Base-by-base conservation (phyloP, 108 stramenopile species). In the Aurantiochytrium sp. region DNA sequence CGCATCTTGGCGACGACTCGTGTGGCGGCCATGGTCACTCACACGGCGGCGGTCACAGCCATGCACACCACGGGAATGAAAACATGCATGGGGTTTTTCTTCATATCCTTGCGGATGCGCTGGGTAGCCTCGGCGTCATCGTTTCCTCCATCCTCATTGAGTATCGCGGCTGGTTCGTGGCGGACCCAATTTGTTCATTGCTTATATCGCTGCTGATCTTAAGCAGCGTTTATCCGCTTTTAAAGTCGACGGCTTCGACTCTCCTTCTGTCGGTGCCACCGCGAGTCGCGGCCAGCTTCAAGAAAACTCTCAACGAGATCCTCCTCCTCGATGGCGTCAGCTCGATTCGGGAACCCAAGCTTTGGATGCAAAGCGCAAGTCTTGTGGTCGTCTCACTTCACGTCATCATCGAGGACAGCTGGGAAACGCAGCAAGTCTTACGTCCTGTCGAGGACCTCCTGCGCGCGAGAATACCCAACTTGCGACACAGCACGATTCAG, bases 11-110 rank as follows among this genome's bases (percentile, higher is more conserved):
- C 76, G 19, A 8, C 51, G 45, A 47, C 64, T 14, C 25, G 42
- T 10, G 23, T 10, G 42, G 23, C 21, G 44, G 72, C 29, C 87
- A 88, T 59, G 87, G 87, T 1, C 87, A 88, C 51, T 35, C 47
- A 21, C 69, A 89, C 23, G 59, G 72, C 55, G 60, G 64, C 29
- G 88, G 88, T 14, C 87, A 88, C 87, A 16, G 51, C 16, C 72
- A 76, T 4, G 64, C 60, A n/a, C 88, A 89, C 87, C 87, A 88
- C 43, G 72, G 88, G 3, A 60, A 89, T 47, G 88, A 64, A n/a
- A 89, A 89, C 45, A 89, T 89, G 88, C 88, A 89, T 43, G 88
- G 60, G 5, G 60, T 89, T 14, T 89, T 89, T 43, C 25, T 89
- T 8, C 88, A 89, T n/a, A 28, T 89, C 2, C 88, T 89, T 29